Evolutionary conservation across 83 land plant species (phyloP).

Genomic region (Picea abies): DNA sequence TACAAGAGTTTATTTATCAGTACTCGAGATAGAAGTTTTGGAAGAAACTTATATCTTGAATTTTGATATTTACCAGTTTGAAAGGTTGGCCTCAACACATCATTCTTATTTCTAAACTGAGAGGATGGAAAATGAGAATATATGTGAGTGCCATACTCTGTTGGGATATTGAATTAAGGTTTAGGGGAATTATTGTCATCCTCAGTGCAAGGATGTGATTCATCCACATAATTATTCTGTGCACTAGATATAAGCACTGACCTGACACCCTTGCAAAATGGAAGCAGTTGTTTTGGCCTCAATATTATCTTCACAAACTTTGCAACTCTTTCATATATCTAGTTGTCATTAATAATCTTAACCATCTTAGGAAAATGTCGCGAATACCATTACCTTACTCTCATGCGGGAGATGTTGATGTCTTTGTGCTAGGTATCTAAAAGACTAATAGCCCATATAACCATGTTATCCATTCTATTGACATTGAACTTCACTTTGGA

Average conservation of each 20-base stretch:
- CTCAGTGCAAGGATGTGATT: slow-evolving; percentile 39
- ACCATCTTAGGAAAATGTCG: too few species aligned
- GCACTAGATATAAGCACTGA: slow-evolving; percentile 41
- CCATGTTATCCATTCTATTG: too few species aligned
- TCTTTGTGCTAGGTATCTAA: too few species aligned
- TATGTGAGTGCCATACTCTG: not conserved
- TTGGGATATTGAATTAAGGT: slow-evolving; percentile 20
- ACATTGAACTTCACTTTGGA: too few species aligned
- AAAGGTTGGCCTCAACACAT: not conserved
- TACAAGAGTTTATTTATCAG: not conserved
- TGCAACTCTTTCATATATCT: too few species aligned
- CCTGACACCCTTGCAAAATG: slow-evolving; percentile 49
- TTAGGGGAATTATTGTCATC: slow-evolving; percentile 35
- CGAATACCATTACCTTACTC: too few species aligned
- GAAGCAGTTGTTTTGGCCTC: slow-evolving; percentile 55
- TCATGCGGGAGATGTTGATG: too few species aligned
- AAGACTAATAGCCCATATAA: too few species aligned
- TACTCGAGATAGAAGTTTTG: not conserved
- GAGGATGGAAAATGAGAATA: slow-evolving; percentile 18
- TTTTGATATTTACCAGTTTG: not conserved
- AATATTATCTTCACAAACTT: slow-evolving; percentile 25
- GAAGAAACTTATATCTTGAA: slow-evolving; percentile 13
- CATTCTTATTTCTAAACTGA: not conserved
- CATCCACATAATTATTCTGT: slow-evolving; percentile 47
- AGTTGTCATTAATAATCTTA: too few species aligned